phyloP scores from a whole-genome alignment of 2,329 filamentous ascomycete species.

The Trichoderma simmonsii region DNA sequence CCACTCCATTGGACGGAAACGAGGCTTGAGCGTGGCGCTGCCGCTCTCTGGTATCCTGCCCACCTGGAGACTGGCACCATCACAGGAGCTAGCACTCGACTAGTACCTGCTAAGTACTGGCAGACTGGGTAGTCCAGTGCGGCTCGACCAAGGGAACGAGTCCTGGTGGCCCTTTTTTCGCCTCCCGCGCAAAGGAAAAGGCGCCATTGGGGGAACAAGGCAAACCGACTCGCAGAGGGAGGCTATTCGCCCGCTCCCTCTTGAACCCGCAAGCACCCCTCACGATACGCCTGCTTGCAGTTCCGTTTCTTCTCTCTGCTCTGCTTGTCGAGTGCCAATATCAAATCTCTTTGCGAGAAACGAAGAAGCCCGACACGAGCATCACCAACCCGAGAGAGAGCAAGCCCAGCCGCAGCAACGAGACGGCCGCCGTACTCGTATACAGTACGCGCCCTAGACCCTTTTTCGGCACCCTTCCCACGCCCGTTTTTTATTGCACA shows the following conservation, averaged over 20 bases:
- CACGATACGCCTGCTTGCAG: not conserved
- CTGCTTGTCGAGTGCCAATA: not conserved
- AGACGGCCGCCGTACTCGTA: slow-evolving; percentile 11
- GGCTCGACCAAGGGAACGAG: not conserved
- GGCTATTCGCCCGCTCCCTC: slow-evolving; percentile 8
- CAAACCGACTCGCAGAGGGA: not conserved
- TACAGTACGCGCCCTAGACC: slow-evolving; percentile 13
- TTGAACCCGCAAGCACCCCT: not conserved
- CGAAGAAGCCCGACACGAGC: not conserved
- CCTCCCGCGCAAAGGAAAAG: slow-evolving; percentile 10
- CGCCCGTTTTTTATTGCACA: slow-evolving; percentile 16
- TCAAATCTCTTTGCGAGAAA: not conserved
- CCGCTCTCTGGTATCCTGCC: not conserved
- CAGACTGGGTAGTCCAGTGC: not conserved
- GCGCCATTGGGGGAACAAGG: slow-evolving; percentile 3
- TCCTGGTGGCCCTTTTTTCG: not conserved
- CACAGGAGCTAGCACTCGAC: slow-evolving; percentile 3
- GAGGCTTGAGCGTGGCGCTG: slow-evolving; percentile 12
- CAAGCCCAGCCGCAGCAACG: not conserved
- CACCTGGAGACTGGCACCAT: slow-evolving; percentile 8
- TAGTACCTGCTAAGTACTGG: slow-evolving; percentile 7
- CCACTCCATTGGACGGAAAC: slow-evolving; percentile 7
- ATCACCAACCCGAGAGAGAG: not conserved
- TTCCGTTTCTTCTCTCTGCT: not conserved
- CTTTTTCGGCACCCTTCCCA: slow-evolving; percentile 14